A percentile compares a stretch with the other conserved stretches of the same genome.
phyloP scores from a whole-genome alignment of 352 stramenopile species.

The Blastocystis sp. region DNA sequence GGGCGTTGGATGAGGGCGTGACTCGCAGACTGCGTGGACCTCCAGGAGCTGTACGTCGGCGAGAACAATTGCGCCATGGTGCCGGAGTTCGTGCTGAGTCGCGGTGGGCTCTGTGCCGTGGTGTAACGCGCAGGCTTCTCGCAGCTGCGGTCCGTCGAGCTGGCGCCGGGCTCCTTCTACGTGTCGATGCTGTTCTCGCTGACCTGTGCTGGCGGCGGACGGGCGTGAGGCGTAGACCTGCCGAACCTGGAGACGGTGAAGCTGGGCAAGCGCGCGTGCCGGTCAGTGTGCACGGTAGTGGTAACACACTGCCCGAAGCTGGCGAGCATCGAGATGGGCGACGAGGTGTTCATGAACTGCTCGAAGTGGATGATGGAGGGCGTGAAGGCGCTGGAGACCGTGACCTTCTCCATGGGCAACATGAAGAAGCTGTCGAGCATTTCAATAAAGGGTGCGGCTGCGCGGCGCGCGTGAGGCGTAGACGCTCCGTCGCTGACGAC shows the following conservation, averaged over 20 bases:
- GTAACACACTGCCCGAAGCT: background rate
- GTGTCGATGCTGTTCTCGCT: background rate
- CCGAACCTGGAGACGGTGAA: background rate
- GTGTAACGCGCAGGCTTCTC: no score
- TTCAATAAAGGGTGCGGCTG: background rate
- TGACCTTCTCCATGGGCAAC: background rate
- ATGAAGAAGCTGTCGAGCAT: background rate
- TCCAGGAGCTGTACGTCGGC: background rate
- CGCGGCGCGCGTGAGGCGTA: no score
- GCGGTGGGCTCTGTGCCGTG: no score
- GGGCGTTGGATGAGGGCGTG: background rate
- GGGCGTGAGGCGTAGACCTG: background rate
- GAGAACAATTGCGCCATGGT: background rate
- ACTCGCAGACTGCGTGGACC: background rate
- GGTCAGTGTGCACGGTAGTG: background rate
- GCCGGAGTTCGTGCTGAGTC: background rate
- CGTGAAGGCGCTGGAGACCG: background rate
- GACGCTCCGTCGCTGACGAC: no score
- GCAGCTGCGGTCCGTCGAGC: background rate
- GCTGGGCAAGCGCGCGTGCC: background rate
- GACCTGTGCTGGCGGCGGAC: background rate
- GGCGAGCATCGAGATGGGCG: slow-evolving; percentile 2
- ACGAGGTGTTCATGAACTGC: background rate
- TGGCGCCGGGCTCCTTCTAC: background rate
- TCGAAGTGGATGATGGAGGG: background rate